Evolutionary conservation across 371 early-diverging fungal genomes (phyloP).

Genomic region (Mucor irregularis): DNA sequence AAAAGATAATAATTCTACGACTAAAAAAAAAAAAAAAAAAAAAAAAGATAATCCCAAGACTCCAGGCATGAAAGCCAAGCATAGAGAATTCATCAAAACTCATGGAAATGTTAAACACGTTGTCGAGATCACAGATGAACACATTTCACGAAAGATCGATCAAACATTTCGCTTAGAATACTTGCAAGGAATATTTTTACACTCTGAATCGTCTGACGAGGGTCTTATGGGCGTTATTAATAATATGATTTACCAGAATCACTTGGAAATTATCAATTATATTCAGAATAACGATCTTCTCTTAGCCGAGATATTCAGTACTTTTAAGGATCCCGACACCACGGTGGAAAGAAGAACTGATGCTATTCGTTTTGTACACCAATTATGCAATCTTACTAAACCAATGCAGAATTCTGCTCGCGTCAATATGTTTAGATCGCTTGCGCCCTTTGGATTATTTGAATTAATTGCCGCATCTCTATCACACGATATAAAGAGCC

Average conservation of each 20-base stretch:
- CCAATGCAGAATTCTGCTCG: conserved; percentile 62
- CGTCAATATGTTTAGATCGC: conserved; percentile 48
- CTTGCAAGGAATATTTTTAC: conserved; percentile 79
- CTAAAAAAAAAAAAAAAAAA: neutral
- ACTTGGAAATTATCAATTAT: conserved; percentile 77
- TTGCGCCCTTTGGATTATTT: conserved; percentile 78
- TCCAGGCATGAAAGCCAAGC: conserved; percentile 66
- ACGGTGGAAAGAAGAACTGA: conserved; percentile 56
- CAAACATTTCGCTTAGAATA: conserved; percentile 84
- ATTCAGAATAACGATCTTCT: conserved; percentile 69
- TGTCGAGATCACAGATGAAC: conserved; percentile 55
- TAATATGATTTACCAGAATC: conserved; percentile 75
- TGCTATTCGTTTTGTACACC: conserved; percentile 73
- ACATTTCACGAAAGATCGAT: conserved; percentile 72
- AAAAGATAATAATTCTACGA: neutral
- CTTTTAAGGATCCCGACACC: conserved; percentile 25
- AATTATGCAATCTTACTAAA: conserved; percentile 74
- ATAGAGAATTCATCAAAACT: conserved; percentile 68
- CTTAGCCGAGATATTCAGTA: conserved; percentile 64
- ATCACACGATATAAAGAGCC: conserved; percentile 42
- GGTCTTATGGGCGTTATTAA: conserved; percentile 64
- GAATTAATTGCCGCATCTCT: conserved; percentile 69
- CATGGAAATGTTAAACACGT: conserved; percentile 41
- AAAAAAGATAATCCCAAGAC: conserved; percentile 70
- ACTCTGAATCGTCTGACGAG: conserved; percentile 69